Base-by-base conservation (phyloP, 2,329 filamentous ascomycete genomes). In the Didymella glomerata region DNA sequence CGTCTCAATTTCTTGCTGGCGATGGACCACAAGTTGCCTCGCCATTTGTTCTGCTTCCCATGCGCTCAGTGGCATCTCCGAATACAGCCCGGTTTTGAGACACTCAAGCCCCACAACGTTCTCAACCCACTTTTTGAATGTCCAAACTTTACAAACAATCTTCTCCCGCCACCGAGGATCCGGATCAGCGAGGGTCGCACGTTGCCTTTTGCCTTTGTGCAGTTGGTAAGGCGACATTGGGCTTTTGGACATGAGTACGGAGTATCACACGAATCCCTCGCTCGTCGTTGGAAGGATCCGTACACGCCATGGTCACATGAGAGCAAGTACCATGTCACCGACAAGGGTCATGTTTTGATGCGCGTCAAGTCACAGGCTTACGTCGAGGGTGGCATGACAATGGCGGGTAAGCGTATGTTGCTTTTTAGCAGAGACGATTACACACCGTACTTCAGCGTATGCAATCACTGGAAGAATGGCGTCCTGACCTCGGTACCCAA, bases 381-480 rank as follows among this genome's bases (percentile, higher is more conserved):
- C 60, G 85, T 85, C 1, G 59, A 67, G 1, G 74, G 79, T 0
- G 82, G 77, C 2, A 78, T 87, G 25, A 83, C 85, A 0, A 77
- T 80, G 6, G 82, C 82, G 4, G 80, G 78, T 4, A 79, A 84
- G 64, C 82, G 86, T 2, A 77, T 86, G 54, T 77, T 88, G 2
- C 79, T 88, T 2, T 88, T 85, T 73, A 85, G 81, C 28, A 81
- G 84, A 57, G 83, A 85, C 50, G 85, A 88, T 66, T 88, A 86
- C 73, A 82, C 79, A 52, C 86, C 86, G 0, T 88, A 84, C 69
- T 88, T 88, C 73, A 86, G 84, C 11, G 83, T 82, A 1, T 89
- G 86, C 64, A 80, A 84, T 1, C 86, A 89, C 70, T 89, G 86
- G 86, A 80, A 82, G 18, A 84, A 88, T 61, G 86, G 86, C 18